These are phyloP conservation scores for Fragaria nilgerrensis DNA, from an alignment of 306 rosid genomes.

Conservation along the genomic window DNA sequence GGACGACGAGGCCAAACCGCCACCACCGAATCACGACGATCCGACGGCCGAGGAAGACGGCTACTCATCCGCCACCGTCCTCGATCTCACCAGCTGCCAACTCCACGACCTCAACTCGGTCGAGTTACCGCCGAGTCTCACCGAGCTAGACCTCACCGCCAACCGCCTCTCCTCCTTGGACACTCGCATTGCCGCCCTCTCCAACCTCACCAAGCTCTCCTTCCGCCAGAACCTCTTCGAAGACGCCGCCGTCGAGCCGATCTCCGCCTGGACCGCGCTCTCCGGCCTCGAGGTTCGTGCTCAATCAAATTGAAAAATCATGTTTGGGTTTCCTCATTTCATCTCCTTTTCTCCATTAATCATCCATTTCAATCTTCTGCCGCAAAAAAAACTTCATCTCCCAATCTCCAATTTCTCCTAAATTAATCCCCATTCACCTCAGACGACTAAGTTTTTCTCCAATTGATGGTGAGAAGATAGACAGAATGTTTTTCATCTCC, in stretches of 20 bases:
- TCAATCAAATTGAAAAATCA: not conserved
- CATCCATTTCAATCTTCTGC: no score
- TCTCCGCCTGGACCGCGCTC: slow-evolving; percentile 63
- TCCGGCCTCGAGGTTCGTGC: slow-evolving; percentile 54
- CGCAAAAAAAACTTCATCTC: no score
- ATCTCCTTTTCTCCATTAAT: no score
- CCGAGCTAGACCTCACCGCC: slow-evolving; percentile 85
- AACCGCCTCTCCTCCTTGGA: slow-evolving; percentile 81
- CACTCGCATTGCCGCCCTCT: slow-evolving; percentile 66
- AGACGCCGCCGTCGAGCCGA: slow-evolving; percentile 56
- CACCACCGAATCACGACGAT: slow-evolving; percentile 27
- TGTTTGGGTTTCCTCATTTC: no score
- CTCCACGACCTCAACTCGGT: slow-evolving; percentile 80
- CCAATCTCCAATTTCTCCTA: no score
- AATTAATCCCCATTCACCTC: no score
- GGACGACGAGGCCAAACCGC: slow-evolving; percentile 23
- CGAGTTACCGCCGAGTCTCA: slow-evolving; percentile 60
- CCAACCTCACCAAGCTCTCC: slow-evolving; percentile 73
- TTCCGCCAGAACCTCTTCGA: slow-evolving; percentile 80
- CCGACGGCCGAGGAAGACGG: slow-evolving; percentile 31
- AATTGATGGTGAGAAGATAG: no score
- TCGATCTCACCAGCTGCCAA: slow-evolving; percentile 79
- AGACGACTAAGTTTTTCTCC: no score
- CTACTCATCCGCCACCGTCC: slow-evolving; percentile 54
- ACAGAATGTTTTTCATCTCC: no score